Evolutionary conservation across 768 basidiomycete genomes (phyloP).

Genomic region (Boletus rubroflammeus): DNA sequence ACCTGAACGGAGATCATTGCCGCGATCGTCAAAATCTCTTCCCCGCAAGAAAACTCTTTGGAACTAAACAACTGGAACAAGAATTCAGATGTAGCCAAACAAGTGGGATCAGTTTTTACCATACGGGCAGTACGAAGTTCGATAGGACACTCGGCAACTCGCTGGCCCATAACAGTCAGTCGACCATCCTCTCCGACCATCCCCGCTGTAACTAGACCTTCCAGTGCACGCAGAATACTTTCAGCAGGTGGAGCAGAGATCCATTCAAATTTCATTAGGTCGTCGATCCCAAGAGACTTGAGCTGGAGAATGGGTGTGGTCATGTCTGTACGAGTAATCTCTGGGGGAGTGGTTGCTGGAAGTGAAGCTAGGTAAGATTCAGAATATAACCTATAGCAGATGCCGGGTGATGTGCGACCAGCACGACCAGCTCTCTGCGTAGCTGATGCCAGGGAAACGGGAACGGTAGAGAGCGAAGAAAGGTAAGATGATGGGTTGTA

Average conservation of each 20-base stretch:
- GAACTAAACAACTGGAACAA: conserved; percentile 73
- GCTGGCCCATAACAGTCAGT: conserved; percentile 71
- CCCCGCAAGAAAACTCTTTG: conserved; percentile 82
- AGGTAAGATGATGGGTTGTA: conserved; percentile 86
- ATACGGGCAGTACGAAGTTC: conserved; percentile 94
- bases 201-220: conserved; percentile 73
- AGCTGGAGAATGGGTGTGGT: conserved; percentile 89
- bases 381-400: conserved; percentile 91
- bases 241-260: conserved; percentile 84
- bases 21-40: conserved; percentile 93
- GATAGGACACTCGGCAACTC: conserved; percentile 91
- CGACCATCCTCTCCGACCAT: conserved; percentile 83
- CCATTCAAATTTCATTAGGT: conserved; percentile 96
- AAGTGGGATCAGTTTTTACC: conserved; percentile 44
- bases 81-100: neutral
- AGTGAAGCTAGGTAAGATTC: conserved; percentile 56
- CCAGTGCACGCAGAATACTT: conserved; percentile 80
- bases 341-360: conserved; percentile 72
- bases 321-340: conserved; percentile 89
- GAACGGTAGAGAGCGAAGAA: conserved; percentile 78
- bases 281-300: conserved; percentile 92
- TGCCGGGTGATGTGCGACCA: conserved; percentile 87
- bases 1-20: conserved; percentile 95
- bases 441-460: conserved; percentile 84
- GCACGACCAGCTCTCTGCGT: conserved; percentile 93